phyloP scores from a whole-genome alignment of 2,329 filamentous ascomycete species.

The Kalaharituber pfeilii region DNA sequence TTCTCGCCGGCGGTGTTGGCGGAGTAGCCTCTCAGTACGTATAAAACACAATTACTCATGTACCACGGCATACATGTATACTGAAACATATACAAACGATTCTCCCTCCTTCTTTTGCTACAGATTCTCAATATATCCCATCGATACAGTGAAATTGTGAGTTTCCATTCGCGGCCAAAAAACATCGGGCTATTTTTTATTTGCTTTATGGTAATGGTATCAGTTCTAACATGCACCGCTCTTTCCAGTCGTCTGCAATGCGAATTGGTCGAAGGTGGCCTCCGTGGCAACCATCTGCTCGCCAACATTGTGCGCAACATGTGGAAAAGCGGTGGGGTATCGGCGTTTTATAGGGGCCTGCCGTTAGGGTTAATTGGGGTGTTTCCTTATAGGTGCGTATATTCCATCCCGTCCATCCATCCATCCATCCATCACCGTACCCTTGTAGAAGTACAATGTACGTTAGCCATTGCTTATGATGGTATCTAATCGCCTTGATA shows the following conservation, averaged over 20 bases:
- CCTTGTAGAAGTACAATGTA: not conserved
- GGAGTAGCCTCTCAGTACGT: conserved; percentile 86
- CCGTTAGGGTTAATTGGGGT: conserved; percentile 90
- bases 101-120: conserved; percentile 3
- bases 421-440: not conserved
- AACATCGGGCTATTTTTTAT: too few relatives aligned
- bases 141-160: conserved; percentile 62
- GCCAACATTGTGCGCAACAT: conserved; percentile 71
- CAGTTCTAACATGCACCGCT: conserved; percentile 1
- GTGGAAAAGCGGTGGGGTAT: conserved; percentile 56
- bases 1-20: conserved; percentile 73
- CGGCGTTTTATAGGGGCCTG: conserved; percentile 74
- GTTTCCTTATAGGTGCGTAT: conserved; percentile 69
- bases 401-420: not conserved
- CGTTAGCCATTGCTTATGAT: not conserved
- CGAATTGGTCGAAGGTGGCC: conserved; percentile 71
- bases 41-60: conserved; percentile 18
- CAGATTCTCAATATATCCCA: conserved; percentile 80
- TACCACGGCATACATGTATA: conserved; percentile 1
- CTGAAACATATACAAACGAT: conserved; percentile 1
- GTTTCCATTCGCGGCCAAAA: too few relatives aligned
- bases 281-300: conserved; percentile 68
- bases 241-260: conserved; percentile 57
- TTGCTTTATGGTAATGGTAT: too few relatives aligned
- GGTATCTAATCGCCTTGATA: not conserved